phyloP scores from a whole-genome alignment of 2,329 filamentous ascomycete species.

The Chrysoporthe puriensis region DNA sequence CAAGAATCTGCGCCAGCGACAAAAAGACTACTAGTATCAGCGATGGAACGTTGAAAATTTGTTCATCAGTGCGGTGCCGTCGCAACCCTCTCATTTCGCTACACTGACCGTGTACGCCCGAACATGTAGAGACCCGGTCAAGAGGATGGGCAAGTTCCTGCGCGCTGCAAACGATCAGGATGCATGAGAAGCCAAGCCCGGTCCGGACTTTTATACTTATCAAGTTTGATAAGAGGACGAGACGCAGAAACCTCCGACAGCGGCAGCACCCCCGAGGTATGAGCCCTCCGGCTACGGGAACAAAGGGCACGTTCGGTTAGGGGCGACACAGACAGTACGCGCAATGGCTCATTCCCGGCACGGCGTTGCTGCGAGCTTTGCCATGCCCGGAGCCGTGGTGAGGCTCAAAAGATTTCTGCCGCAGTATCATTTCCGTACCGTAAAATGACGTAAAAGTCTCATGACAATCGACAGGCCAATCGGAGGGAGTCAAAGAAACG shows the following conservation, averaged over 20 bases:
- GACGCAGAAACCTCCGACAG: not conserved
- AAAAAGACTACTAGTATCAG: not conserved
- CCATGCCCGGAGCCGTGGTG: not conserved
- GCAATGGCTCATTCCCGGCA: not conserved
- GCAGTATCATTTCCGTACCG: not conserved
- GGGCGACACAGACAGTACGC: not conserved
- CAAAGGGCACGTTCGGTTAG: not conserved
- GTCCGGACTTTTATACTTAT: not conserved
- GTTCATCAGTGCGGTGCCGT: not conserved
- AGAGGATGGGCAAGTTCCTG: not conserved
- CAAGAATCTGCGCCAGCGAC: not conserved
- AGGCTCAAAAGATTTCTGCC: conserved; percentile 1
- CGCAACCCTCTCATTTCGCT: not conserved
- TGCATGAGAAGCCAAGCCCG: not conserved
- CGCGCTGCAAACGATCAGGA: not conserved
- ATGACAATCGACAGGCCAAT: not conserved
- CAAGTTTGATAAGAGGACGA: not conserved
- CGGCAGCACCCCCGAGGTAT: not conserved
- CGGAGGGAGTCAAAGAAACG: not conserved
- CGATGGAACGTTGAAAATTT: conserved; percentile 6
- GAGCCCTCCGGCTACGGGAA: not conserved
- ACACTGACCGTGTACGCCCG: not conserved
- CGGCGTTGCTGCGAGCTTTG: not conserved
- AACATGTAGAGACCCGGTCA: too few relatives aligned
- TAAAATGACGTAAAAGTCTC: not conserved